A percentile compares a stretch with the other conserved stretches of the same genome.
These are phyloP conservation scores for Hortiboletus flavorubellus DNA, from an alignment of 768 basidiomycete species.

Conservation along the genomic window DNA sequence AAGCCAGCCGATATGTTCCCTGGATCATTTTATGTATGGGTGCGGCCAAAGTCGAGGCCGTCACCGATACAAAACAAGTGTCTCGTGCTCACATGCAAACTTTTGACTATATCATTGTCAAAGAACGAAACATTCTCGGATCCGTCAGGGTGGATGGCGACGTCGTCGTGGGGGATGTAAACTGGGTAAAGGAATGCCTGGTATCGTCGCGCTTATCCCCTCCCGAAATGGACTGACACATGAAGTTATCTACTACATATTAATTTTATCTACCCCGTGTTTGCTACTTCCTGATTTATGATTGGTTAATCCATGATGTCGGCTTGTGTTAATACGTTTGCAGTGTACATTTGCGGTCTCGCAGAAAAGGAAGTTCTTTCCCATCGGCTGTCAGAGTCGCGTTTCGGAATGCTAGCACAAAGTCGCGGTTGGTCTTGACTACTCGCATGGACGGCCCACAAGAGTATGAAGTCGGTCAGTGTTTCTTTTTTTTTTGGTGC, in stretches of 20 bases:
- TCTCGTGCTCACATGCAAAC: slow-evolving; percentile 20
- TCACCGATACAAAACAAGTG: slow-evolving; percentile 41
- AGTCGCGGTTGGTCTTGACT: slow-evolving; percentile 7
- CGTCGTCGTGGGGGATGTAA: slow-evolving; percentile 48
- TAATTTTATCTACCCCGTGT: slow-evolving; percentile 1
- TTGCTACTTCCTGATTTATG: not conserved
- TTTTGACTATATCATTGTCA: slow-evolving; percentile 65
- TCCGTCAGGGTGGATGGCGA: slow-evolving; percentile 26
- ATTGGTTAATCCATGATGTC: not conserved
- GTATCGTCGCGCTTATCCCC: slow-evolving; percentile 55
- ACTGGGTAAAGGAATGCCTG: slow-evolving; percentile 78
- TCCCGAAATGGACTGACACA: slow-evolving; percentile 16
- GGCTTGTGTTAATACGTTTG: not conserved
- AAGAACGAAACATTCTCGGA: slow-evolving; percentile 35
- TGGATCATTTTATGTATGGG: slow-evolving; percentile 79
- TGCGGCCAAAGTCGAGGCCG: slow-evolving; percentile 65
- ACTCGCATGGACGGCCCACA: slow-evolving; percentile 36
- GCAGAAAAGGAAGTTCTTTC: slow-evolving; percentile 20
- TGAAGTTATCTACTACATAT: slow-evolving; percentile 1
- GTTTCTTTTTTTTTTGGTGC: not conserved
- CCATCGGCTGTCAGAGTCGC: not conserved
- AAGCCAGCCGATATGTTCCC: slow-evolving; percentile 46
- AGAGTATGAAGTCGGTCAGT: slow-evolving; percentile 71
- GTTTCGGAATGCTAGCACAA: not conserved
- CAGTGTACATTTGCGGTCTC: slow-evolving; percentile 4